Evolutionary conservation across 2,329 filamentous ascomycete genomes (phyloP).

Genomic region (Calonectria naviculata): DNA sequence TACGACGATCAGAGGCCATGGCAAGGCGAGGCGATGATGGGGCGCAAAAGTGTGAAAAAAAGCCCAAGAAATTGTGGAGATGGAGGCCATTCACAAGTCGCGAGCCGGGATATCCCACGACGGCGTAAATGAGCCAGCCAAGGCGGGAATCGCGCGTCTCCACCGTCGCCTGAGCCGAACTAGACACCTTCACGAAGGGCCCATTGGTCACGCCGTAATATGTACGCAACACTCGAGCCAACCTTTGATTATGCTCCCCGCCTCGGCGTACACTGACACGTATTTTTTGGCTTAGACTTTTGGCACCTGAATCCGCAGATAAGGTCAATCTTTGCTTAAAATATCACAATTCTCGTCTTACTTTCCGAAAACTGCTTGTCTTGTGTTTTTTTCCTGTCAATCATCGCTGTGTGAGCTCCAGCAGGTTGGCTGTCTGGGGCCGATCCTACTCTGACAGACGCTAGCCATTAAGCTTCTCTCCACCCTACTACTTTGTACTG

Average conservation of each 20-base stretch:
- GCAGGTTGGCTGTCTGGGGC: not conserved
- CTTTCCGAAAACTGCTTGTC: not conserved
- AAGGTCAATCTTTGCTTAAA: not conserved
- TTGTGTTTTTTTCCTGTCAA: no score
- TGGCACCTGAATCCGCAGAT: not conserved
- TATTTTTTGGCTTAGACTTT: conserved; percentile 1
- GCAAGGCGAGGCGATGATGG: no score
- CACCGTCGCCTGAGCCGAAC: not conserved
- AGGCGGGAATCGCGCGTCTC: not conserved
- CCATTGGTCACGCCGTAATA: conserved; percentile 1
- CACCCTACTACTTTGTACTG: no score
- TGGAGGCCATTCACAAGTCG: not conserved
- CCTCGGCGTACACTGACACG: not conserved
- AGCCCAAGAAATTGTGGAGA: not conserved
- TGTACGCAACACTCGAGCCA: not conserved
- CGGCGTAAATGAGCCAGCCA: not conserved
- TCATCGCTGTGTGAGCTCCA: not conserved
- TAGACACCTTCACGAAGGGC: not conserved
- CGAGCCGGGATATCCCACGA: not conserved
- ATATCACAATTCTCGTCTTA: not conserved
- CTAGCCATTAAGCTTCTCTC: no score
- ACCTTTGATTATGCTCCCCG: not conserved
- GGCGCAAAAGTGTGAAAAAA: not conserved
- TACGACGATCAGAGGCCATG: not conserved
- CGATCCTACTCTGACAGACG: no score